phyloP scores from a whole-genome alignment of 2,329 filamentous ascomycete species.

The Colletotrichum spinosum region DNA sequence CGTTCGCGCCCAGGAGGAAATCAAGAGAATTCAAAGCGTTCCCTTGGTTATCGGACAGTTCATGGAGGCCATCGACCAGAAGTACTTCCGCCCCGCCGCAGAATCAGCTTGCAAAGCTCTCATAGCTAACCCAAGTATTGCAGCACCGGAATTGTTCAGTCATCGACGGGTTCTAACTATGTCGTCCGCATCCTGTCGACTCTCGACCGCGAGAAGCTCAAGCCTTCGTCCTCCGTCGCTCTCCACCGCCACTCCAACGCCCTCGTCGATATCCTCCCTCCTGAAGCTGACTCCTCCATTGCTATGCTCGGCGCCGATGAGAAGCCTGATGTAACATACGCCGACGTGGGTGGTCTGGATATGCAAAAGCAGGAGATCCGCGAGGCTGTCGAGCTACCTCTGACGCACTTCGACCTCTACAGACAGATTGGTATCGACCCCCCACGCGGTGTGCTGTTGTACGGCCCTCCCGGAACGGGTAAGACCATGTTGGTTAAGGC shows the following conservation, averaged over 20 bases:
- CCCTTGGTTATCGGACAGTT: slow-evolving; percentile 98
- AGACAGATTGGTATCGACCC: slow-evolving; percentile 99
- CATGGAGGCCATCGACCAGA: slow-evolving; percentile 99
- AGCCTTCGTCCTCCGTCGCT: slow-evolving; percentile 96
- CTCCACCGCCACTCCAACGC: slow-evolving; percentile 98
- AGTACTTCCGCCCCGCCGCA: slow-evolving; percentile 66
- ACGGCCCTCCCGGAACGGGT: slow-evolving; percentile 73
- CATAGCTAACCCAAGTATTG: slow-evolving; percentile 16
- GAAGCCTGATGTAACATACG: slow-evolving; percentile 98
- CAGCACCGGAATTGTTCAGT: slow-evolving; percentile 98
- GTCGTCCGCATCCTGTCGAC: slow-evolving; percentile 98
- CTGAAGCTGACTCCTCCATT: slow-evolving; percentile 97
- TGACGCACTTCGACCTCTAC: slow-evolving; percentile 98
- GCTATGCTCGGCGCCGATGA: slow-evolving; percentile 97
- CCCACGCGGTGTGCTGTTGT: slow-evolving; percentile 93
- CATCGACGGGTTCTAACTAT: slow-evolving; percentile 98
- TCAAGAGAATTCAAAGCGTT: slow-evolving; percentile 99
- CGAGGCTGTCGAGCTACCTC: slow-evolving; percentile 94
- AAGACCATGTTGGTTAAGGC: slow-evolving; percentile 94
- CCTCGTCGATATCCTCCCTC: slow-evolving; percentile 97
- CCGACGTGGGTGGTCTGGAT: slow-evolving; percentile 95
- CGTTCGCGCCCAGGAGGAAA: slow-evolving; percentile 97
- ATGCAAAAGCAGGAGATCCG: slow-evolving; percentile 99
- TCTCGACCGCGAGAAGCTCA: slow-evolving; percentile 96
- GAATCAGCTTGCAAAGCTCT: not conserved